Conservation (phyloP, 805 yeast genomes). For the Ascoidea asiatica region DNA sequence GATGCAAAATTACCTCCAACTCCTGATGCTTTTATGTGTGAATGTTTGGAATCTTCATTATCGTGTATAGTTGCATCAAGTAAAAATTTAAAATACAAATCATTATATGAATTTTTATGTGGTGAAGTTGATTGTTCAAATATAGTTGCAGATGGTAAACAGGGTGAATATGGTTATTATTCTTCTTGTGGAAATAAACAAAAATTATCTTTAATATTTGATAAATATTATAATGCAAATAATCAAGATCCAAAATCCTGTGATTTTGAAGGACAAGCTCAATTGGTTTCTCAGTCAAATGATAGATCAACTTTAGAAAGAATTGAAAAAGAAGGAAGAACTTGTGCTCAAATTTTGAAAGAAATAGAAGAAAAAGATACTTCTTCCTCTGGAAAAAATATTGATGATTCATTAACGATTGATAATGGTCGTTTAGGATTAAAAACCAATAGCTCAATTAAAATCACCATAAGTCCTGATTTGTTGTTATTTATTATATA, state of each 20-base stretch:
- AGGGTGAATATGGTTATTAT: slow-evolving; percentile 58
- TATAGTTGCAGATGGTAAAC: slow-evolving; percentile 46
- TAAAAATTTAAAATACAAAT: slow-evolving; percentile 40
- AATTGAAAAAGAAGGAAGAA: neutral
- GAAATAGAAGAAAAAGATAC: neutral
- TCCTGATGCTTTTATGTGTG: slow-evolving; percentile 51
- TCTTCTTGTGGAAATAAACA: slow-evolving; percentile 61
- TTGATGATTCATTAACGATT: too few relatives aligned
- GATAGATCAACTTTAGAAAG: neutral
- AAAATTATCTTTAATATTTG: slow-evolving; percentile 49
- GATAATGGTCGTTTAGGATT: too few relatives aligned
- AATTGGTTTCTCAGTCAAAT: neutral
- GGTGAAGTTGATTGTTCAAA: slow-evolving; percentile 43
- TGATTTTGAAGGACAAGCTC: neutral
- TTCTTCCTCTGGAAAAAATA: too few relatives aligned
- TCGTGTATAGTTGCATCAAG: slow-evolving; percentile 51
- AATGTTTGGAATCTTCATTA: slow-evolving; percentile 43
- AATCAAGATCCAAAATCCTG: slow-evolving; percentile 16
- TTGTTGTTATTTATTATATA: too few relatives aligned
- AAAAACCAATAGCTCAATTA: too few relatives aligned
- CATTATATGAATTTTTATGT: slow-evolving; percentile 46
- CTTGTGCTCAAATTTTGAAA: neutral
- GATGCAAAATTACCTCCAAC: slow-evolving; percentile 65
- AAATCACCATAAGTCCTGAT: too few relatives aligned
- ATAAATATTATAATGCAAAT: slow-evolving; percentile 46